A percentile compares a stretch with the other conserved stretches of the same genome.
These are phyloP conservation scores for Pleurotus salmoneostramineus DNA, from an alignment of 768 basidiomycete genomes.

Conservation along the genomic window DNA sequence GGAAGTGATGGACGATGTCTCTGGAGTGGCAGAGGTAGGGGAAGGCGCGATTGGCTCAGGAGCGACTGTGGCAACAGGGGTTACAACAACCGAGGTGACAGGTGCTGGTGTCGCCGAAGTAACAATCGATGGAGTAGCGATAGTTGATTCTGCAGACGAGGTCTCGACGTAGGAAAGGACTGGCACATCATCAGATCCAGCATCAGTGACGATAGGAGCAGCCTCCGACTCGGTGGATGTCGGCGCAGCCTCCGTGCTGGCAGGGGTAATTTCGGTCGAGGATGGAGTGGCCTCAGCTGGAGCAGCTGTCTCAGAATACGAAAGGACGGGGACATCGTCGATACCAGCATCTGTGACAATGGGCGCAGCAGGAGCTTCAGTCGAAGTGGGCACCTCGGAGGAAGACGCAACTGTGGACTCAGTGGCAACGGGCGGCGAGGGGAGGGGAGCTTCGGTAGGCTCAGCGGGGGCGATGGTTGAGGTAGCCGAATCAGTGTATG, in stretches of 20 bases:
- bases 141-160: no score
- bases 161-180: background rate
- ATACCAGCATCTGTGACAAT: background rate
- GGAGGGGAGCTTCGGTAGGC: background rate
- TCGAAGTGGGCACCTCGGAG: background rate
- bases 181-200: background rate
- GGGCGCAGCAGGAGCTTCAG: background rate
- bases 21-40: background rate
- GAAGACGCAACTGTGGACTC: background rate
- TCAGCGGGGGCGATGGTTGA: background rate
- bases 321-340: conserved; percentile 2
- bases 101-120: no score
- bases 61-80: no score
- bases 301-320: background rate
- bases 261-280: background rate
- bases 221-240: background rate
- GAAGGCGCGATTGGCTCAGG: background rate
- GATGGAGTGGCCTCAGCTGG: background rate
- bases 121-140: background rate
- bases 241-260: background rate
- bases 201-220: background rate
- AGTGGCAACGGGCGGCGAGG: background rate
- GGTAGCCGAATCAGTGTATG: background rate
- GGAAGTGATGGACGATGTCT: background rate
- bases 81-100: no score